These are phyloP conservation scores for Tolypocladium tundrense DNA, from an alignment of 2,329 filamentous ascomycete genomes.

Conservation along the genomic window DNA sequence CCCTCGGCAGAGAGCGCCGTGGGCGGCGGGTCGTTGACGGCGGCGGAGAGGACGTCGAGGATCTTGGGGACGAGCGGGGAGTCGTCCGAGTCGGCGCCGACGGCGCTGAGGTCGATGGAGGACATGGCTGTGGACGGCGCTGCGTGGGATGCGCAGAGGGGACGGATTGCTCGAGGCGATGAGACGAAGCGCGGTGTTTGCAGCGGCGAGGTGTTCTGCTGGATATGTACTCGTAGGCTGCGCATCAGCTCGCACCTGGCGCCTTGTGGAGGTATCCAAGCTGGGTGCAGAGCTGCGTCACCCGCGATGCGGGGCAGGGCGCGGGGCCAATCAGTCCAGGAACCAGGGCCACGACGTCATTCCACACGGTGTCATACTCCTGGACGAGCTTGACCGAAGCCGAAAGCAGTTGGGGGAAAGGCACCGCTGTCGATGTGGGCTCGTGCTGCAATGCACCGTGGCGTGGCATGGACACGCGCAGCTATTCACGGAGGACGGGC, in stretches of 20 bases:
- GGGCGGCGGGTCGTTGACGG: conserved; percentile 9
- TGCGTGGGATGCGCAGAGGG: background rate
- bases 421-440: too few species aligned
- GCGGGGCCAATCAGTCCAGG: background rate
- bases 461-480: background rate
- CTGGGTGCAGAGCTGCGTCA: background rate
- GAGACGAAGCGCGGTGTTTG: background rate
- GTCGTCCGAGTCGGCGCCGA: background rate
- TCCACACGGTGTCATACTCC: background rate
- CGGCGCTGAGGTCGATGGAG: background rate
- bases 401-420: background rate
- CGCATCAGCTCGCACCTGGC: background rate
- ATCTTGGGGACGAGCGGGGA: conserved; percentile 3
- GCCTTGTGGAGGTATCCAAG: background rate
- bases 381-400: background rate
- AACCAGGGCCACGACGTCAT: background rate
- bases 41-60: conserved; percentile 12
- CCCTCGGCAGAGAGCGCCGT: conserved; percentile 8
- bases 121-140: background rate
- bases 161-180: background rate
- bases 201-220: background rate
- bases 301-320: background rate
- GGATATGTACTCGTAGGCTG: background rate
- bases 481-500: background rate
- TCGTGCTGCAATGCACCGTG: background rate